A percentile compares a stretch with the other conserved stretches of the same genome.
Conservation (phyloP, 139 green algal genomes). For the Coccomyxa sp. region DNA sequence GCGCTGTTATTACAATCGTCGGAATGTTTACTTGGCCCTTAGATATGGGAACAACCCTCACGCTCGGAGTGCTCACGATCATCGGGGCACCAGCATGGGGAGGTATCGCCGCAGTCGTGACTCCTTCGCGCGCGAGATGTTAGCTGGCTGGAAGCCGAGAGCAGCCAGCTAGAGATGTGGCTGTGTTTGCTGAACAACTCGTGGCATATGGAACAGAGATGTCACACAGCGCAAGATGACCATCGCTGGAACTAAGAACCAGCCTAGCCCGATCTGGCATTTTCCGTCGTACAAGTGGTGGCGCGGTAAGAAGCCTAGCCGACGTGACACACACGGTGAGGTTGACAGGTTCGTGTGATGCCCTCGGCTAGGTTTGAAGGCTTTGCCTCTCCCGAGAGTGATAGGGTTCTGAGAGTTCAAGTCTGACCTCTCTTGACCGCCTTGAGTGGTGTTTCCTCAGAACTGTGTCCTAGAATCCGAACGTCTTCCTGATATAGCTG, state of each 20-base stretch:
- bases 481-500: not conserved
- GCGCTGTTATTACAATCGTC: not conserved
- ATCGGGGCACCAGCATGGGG: not conserved
- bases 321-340: not conserved
- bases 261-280: not conserved
- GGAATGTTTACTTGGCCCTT: constrained; percentile 1
- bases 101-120: not conserved
- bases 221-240: not conserved
- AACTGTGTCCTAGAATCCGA: not conserved
- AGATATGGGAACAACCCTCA: constrained; percentile 1
- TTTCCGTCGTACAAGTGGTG: not conserved
- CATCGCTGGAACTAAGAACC: not conserved
- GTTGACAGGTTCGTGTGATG: not conserved
- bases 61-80: not conserved
- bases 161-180: not conserved
- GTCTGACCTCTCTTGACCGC: not conserved
- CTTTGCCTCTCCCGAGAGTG: not conserved
- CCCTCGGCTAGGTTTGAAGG: not conserved
- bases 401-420: not conserved
- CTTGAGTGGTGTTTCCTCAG: not conserved
- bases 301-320: not conserved
- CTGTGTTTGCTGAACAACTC: constrained; percentile 1
- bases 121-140: not conserved
- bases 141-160: not conserved
- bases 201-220: constrained; percentile 1